A percentile compares a stretch with the other conserved stretches of the same genome.
These are phyloP conservation scores for Moesziomyces sp. DNA, from an alignment of 1,284 basidiomycete genomes.

Conservation along the genomic window DNA sequence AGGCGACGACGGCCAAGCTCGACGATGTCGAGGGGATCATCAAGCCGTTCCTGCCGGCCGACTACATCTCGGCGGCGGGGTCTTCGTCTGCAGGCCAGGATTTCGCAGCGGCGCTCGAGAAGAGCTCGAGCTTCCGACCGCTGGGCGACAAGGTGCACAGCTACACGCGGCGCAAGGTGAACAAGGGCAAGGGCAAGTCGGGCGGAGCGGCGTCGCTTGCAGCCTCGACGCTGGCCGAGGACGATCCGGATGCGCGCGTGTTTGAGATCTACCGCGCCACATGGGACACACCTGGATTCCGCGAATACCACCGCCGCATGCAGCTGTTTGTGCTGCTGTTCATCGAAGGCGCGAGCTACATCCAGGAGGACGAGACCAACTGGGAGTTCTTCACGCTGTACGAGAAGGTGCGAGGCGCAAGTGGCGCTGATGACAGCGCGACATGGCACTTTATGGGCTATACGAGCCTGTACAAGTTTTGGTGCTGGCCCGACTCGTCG, in stretches of 20 bases:
- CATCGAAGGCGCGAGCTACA: conserved; percentile 85
- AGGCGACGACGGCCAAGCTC: conserved; percentile 74
- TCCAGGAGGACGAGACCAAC: conserved; percentile 73
- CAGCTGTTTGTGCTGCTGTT: conserved; percentile 93
- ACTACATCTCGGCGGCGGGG: conserved; percentile 64
- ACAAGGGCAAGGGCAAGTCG: conserved; percentile 70
- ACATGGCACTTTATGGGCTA: conserved; percentile 78
- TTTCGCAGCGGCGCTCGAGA: conserved; percentile 72
- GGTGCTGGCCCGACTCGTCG: conserved; percentile 53
- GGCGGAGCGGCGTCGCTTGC: conserved; percentile 67
- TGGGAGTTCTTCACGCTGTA: conserved; percentile 69
- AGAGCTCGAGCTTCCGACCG: conserved; percentile 78
- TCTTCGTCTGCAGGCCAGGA: conserved; percentile 68
- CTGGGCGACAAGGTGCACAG: conserved; percentile 79
- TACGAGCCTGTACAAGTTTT: conserved; percentile 58
- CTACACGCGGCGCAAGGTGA: conserved; percentile 73
- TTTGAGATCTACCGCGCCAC: conserved; percentile 71
- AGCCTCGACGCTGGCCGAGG: conserved; percentile 59
- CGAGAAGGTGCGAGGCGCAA: conserved; percentile 30
- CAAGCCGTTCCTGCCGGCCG: conserved; percentile 80
- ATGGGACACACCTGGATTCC: conserved; percentile 88
- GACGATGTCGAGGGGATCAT: conserved; percentile 87
- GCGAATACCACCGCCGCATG: conserved; percentile 91
- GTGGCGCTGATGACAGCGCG: conserved; percentile 67
- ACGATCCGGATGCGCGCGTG: conserved; percentile 44